Percentiles rank a stretch among this genome's conserved stretches.
Conservation (phyloP, 805 yeast genomes). For the Starmerella vitae region DNA sequence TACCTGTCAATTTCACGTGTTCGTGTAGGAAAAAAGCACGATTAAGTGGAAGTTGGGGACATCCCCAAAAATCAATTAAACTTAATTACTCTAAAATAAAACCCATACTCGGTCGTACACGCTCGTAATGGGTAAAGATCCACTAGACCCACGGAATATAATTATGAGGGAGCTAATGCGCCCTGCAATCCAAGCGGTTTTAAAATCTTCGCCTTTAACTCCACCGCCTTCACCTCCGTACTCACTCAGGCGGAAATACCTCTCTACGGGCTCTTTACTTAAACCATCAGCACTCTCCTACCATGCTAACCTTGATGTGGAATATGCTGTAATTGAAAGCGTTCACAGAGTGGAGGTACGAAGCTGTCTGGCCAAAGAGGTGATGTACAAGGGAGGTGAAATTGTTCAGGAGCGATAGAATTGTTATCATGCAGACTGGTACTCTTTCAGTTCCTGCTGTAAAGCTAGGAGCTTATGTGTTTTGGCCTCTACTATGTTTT, state of each 20-base stretch:
- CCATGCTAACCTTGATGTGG: not conserved
- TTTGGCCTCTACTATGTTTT: constrained; percentile 4
- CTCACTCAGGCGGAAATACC: no score
- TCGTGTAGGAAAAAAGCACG: no score
- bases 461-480: constrained; percentile 9
- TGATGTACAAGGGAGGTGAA: not conserved
- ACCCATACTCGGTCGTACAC: no score
- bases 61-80: no score
- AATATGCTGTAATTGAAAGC: not conserved
- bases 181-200: not conserved
- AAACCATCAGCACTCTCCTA: not conserved
- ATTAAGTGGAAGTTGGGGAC: no score
- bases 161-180: no score
- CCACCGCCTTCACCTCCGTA: not conserved
- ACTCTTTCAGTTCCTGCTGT: constrained; percentile 6
- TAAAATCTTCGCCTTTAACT: not conserved
- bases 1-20: no score
- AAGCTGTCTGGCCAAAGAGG: not conserved
- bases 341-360: not conserved
- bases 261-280: not conserved
- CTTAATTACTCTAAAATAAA: no score
- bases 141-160: no score
- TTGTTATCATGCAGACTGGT: no score
- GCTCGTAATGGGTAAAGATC: no score
- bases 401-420: no score